These are phyloP conservation scores for Omphalotus guepiniiformis DNA, from an alignment of 768 basidiomycete species.

Conservation along the genomic window DNA sequence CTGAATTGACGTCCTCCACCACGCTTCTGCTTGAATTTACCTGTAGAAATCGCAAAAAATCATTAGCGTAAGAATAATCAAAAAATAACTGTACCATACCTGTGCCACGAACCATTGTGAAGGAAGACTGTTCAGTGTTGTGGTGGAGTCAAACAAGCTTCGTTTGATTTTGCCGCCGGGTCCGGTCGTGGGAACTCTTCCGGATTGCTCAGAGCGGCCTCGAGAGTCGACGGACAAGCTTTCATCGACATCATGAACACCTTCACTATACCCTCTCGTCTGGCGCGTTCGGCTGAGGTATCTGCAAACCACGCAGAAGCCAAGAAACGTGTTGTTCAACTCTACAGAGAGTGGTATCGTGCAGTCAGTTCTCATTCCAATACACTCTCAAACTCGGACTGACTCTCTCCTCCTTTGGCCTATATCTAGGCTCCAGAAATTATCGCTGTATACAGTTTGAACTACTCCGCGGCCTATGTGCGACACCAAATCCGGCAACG, in stretches of 20 bases:
- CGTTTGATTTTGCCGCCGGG: not conserved
- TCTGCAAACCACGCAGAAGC: slow-evolving; percentile 58
- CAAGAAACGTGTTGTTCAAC: slow-evolving; percentile 60
- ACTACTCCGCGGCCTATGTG: slow-evolving; percentile 70
- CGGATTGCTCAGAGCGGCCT: not conserved
- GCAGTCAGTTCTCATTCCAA: slow-evolving; percentile 60
- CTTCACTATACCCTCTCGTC: slow-evolving; percentile 80
- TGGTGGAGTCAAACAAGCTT: no score
- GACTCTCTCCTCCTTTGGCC: not conserved
- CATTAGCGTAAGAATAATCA: not conserved
- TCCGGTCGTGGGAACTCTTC: not conserved
- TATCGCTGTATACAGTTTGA: slow-evolving; percentile 74
- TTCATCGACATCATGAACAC: slow-evolving; percentile 24
- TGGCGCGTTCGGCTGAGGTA: slow-evolving; percentile 66
- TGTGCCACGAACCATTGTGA: slow-evolving; percentile 51
- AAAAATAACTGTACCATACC: slow-evolving; percentile 24
- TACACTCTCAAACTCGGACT: slow-evolving; percentile 5
- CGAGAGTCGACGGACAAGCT: slow-evolving; percentile 4
- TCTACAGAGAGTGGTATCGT: slow-evolving; percentile 95
- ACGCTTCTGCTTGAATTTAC: slow-evolving; percentile 83
- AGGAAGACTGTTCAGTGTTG: no score
- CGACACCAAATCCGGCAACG: slow-evolving; percentile 79
- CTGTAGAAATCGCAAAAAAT: slow-evolving; percentile 26
- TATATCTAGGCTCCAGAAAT: slow-evolving; percentile 83
- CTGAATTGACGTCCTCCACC: slow-evolving; percentile 88